phyloP scores from a whole-genome alignment of 192 early-diverging fungal genomes.

The Rhizophagus sp. region DNA sequence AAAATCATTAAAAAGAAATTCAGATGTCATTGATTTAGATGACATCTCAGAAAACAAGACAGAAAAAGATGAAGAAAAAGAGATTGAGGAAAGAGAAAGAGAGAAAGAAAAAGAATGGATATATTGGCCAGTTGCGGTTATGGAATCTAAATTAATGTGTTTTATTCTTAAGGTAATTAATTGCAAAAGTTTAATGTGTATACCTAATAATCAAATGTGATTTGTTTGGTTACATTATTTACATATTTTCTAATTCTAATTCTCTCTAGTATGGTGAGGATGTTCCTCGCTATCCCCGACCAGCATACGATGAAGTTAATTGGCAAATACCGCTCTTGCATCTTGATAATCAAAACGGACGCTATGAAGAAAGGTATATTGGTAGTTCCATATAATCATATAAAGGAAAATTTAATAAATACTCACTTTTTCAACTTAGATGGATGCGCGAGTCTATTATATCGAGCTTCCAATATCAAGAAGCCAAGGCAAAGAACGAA shows the following conservation, averaged over 20 bases:
- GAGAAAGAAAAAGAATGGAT: conserved; percentile 37
- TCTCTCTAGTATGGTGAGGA: conserved; percentile 46
- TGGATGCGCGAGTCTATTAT: conserved; percentile 55
- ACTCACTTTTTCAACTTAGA: conserved; percentile 42
- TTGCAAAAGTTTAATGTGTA: not conserved
- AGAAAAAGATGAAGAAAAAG: not conserved
- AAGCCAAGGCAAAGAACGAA: conserved; percentile 47
- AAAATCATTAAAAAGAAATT: not conserved
- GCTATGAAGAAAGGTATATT: conserved; percentile 42
- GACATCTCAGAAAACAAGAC: not conserved
- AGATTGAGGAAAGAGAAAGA: not conserved
- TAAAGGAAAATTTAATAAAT: conserved; percentile 23
- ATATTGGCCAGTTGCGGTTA: conserved; percentile 89
- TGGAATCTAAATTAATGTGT: conserved; percentile 69
- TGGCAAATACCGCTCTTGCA: conserved; percentile 68
- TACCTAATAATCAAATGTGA: too few species aligned
- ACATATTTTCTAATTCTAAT: not conserved
- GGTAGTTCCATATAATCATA: conserved; percentile 25
- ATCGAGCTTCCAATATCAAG: conserved; percentile 56
- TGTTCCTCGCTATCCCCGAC: conserved; percentile 71
- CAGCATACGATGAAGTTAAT: conserved; percentile 64
- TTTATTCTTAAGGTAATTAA: conserved; percentile 65
- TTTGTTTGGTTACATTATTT: too few species aligned
- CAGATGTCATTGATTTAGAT: not conserved
- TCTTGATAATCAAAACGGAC: conserved; percentile 42